These are phyloP conservation scores for Holtermanniella nyarrowii DNA, from an alignment of 768 basidiomycete genomes.

Conservation along the genomic window DNA sequence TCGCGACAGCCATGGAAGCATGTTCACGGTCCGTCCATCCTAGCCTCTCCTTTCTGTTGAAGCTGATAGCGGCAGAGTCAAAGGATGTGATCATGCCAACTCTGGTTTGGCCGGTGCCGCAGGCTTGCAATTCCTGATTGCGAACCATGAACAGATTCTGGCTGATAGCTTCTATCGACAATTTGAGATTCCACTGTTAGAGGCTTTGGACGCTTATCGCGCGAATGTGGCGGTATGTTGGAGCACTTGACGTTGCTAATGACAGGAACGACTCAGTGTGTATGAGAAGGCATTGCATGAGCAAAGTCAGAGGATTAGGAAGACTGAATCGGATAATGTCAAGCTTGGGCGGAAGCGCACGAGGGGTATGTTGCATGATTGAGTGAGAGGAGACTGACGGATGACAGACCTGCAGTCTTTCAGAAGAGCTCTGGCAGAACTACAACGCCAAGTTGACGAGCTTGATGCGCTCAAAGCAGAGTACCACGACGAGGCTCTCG, in stretches of 20 bases:
- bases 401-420: slow-evolving; percentile 71
- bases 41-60: too few species aligned
- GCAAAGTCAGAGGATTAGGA: slow-evolving; percentile 71
- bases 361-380: slow-evolving; percentile 52
- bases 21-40: slow-evolving; percentile 65
- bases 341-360: slow-evolving; percentile 56
- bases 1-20: slow-evolving; percentile 75
- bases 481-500: slow-evolving; percentile 78
- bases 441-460: slow-evolving; percentile 85
- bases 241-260: slow-evolving; percentile 6
- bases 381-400: neutral
- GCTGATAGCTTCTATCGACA: slow-evolving; percentile 75
- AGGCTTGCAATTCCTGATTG: slow-evolving; percentile 80
- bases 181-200: slow-evolving; percentile 80
- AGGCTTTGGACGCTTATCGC: slow-evolving; percentile 71
- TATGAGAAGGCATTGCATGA: slow-evolving; percentile 75
- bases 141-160: slow-evolving; percentile 85
- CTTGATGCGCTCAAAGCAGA: slow-evolving; percentile 71
- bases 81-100: slow-evolving; percentile 42
- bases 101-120: slow-evolving; percentile 71
- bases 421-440: slow-evolving; percentile 64
- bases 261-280: slow-evolving; percentile 67
- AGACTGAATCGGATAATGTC: slow-evolving; percentile 75
- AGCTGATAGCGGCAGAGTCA: slow-evolving; percentile 43
- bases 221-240: slow-evolving; percentile 55